Conservation (phyloP, 1,284 basidiomycete species). For the Limonomyces culmigenus region DNA sequence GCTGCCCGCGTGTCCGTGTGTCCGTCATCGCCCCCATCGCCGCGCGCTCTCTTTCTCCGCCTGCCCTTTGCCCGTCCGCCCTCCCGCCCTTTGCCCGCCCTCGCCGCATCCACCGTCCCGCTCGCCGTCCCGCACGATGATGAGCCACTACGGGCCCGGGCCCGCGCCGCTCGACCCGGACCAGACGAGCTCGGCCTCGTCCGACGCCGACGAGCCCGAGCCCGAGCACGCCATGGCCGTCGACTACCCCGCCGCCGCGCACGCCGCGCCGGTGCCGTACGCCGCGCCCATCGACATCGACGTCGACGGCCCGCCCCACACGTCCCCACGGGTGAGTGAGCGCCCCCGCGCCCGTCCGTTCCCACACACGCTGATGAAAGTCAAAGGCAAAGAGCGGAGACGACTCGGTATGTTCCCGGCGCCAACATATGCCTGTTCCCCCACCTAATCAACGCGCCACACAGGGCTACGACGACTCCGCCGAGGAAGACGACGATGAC, state of each 20-base stretch:
- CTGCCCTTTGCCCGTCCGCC: slow-evolving; percentile 6
- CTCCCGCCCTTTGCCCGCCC: slow-evolving; percentile 12
- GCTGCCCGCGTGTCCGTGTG: too few species aligned
- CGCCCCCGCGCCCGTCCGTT: slow-evolving; percentile 5
- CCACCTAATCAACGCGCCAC: slow-evolving; percentile 9
- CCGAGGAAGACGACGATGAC: slow-evolving; percentile 10
- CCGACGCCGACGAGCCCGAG: neutral
- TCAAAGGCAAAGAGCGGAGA: slow-evolving; percentile 37
- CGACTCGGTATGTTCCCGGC: slow-evolving; percentile 37
- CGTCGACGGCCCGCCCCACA: slow-evolving; percentile 24
- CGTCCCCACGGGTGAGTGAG: slow-evolving; percentile 10
- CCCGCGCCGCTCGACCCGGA: neutral
- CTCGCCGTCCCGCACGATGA: slow-evolving; percentile 1
- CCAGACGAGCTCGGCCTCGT: too few species aligned
- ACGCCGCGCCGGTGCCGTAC: slow-evolving; percentile 24
- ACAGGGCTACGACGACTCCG: slow-evolving; percentile 51
- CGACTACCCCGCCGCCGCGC: slow-evolving; percentile 23
- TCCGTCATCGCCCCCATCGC: slow-evolving; percentile 16
- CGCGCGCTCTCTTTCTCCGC: slow-evolving; percentile 7
- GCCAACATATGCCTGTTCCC: neutral
- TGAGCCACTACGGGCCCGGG: neutral
- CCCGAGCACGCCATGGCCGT: slow-evolving; percentile 26
- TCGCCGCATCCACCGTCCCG: slow-evolving; percentile 11
- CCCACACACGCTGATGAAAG: neutral
- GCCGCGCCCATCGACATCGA: slow-evolving; percentile 33